Evolutionary conservation across 2,329 filamentous ascomycete species (phyloP).

Genomic region (Colletotrichum karsti): DNA sequence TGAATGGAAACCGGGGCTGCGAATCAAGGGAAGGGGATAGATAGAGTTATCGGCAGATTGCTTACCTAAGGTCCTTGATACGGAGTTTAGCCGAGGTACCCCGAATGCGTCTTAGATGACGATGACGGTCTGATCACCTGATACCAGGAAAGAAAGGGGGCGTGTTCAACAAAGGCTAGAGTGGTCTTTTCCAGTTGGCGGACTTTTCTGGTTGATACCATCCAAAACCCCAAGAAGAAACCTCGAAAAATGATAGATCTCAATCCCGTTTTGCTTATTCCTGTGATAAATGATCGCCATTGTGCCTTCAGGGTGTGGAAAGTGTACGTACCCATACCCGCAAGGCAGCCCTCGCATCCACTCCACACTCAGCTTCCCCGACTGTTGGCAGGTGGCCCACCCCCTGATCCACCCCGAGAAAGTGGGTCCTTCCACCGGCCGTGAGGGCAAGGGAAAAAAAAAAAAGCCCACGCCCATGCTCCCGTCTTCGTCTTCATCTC

Average conservation of each 20-base stretch:
- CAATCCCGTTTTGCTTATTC: conserved; percentile 8
- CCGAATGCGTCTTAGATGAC: conserved; percentile 5
- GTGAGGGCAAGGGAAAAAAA: conserved; percentile 21
- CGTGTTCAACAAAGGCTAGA: not conserved
- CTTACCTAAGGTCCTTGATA: not conserved
- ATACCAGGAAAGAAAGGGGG: not conserved
- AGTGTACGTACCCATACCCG: not conserved
- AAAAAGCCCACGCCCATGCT: conserved; percentile 9
- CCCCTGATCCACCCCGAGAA: conserved; percentile 29
- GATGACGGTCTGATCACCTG: not conserved
- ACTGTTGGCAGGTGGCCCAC: not conserved
- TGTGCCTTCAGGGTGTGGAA: not conserved
- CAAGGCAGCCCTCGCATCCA: conserved; percentile 24
- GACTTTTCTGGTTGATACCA: not conserved
- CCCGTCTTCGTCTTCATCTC: no score
- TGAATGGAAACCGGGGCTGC: not conserved
- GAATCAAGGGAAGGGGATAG: not conserved
- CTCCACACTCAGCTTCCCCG: conserved; percentile 19
- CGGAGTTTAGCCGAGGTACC: conserved; percentile 14
- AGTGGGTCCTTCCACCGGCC: conserved; percentile 22
- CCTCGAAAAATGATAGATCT: not conserved
- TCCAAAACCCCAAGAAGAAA: not conserved
- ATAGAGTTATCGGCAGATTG: conserved; percentile 1
- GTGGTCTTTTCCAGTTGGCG: not conserved
- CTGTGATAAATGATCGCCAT: not conserved